A percentile compares a stretch with the other conserved stretches of the same genome.
phyloP scores from a whole-genome alignment of 2,329 filamentous ascomycete species.

The Sphaerostilbella broomeana region DNA sequence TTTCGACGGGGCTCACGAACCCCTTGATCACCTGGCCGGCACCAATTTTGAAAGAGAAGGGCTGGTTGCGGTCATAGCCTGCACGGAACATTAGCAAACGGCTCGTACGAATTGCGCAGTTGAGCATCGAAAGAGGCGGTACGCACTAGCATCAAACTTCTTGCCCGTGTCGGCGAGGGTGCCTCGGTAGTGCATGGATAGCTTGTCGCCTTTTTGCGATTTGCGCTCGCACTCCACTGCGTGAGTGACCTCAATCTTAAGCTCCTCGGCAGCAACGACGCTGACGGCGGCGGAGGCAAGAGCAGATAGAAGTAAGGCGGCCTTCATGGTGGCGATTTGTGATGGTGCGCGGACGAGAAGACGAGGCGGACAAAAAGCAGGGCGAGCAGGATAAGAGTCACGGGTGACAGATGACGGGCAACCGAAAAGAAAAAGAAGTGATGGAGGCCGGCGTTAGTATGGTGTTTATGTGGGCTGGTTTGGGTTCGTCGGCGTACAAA shows the following conservation, averaged over 20 bases:
- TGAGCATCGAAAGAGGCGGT: slow-evolving; percentile 9
- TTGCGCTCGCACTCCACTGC: slow-evolving; percentile 74
- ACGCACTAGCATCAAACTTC: slow-evolving; percentile 71
- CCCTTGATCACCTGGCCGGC: slow-evolving; percentile 82
- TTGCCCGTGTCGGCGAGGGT: slow-evolving; percentile 66
- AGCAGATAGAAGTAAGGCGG: slow-evolving; percentile 41
- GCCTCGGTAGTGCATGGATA: slow-evolving; percentile 84
- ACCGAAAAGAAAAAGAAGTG: too few relatives aligned
- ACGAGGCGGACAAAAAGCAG: neutral
- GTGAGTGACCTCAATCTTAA: slow-evolving; percentile 72
- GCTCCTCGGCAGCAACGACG: slow-evolving; percentile 49
- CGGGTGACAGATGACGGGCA: too few relatives aligned
- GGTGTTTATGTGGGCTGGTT: too few relatives aligned
- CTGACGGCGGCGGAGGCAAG: slow-evolving; percentile 46
- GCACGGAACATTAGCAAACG: too few relatives aligned
- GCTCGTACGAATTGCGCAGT: too few relatives aligned
- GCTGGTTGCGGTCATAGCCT: slow-evolving; percentile 68
- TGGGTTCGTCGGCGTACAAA: too few relatives aligned
- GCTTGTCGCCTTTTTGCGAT: slow-evolving; percentile 66
- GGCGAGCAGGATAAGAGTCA: neutral
- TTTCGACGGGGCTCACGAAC: slow-evolving; percentile 35
- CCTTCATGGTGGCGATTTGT: slow-evolving; percentile 39
- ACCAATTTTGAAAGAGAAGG: slow-evolving; percentile 75
- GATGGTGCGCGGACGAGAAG: slow-evolving; percentile 5
- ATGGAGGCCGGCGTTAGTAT: too few relatives aligned